Evolutionary conservation across 2,329 filamentous ascomycete genomes (phyloP).

Genomic region (Grosmannia clavigera): DNA sequence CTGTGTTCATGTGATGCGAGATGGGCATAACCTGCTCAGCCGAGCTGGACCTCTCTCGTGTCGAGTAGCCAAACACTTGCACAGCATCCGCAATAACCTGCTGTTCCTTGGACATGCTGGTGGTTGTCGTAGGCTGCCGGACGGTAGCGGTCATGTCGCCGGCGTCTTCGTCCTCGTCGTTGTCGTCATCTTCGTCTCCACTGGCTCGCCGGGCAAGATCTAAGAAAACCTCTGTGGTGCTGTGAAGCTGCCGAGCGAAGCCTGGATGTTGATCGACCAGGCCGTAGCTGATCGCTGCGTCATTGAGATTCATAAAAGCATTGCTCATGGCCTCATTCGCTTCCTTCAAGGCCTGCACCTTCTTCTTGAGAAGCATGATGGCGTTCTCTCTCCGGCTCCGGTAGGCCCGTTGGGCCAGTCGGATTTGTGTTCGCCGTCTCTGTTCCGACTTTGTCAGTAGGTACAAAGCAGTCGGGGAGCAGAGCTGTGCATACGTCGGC

Average conservation of each 20-base stretch:
- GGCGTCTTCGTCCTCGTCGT: conserved; percentile 9
- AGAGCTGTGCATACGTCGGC: conserved; percentile 54
- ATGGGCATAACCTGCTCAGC: not conserved
- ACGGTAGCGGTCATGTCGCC: not conserved
- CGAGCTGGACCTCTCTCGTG: conserved; percentile 9
- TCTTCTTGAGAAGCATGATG: conserved; percentile 58
- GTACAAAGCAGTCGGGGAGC: not conserved
- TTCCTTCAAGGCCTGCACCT: conserved; percentile 55
- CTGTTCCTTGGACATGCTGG: not conserved
- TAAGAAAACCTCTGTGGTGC: conserved; percentile 46
- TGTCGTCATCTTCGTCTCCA: conserved; percentile 24
- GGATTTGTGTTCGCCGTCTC: conserved; percentile 78
- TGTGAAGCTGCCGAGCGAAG: conserved; percentile 43
- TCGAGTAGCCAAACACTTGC: conserved; percentile 5
- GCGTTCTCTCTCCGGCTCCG: conserved; percentile 73
- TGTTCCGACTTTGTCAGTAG: conserved; percentile 20
- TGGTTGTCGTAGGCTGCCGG: not conserved
- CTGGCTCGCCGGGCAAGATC: conserved; percentile 35
- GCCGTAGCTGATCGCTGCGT: conserved; percentile 45
- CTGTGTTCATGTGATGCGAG: not conserved
- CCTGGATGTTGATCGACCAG: conserved; percentile 43
- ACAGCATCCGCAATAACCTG: conserved; percentile 2
- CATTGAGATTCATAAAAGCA: conserved; percentile 55
- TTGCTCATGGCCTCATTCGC: conserved; percentile 64
- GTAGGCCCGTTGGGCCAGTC: conserved; percentile 75